A percentile compares a stretch with the other conserved stretches of the same genome.
Conservation (phyloP, 116 monocot genomes). For the Thalassia testudinum region DNA sequence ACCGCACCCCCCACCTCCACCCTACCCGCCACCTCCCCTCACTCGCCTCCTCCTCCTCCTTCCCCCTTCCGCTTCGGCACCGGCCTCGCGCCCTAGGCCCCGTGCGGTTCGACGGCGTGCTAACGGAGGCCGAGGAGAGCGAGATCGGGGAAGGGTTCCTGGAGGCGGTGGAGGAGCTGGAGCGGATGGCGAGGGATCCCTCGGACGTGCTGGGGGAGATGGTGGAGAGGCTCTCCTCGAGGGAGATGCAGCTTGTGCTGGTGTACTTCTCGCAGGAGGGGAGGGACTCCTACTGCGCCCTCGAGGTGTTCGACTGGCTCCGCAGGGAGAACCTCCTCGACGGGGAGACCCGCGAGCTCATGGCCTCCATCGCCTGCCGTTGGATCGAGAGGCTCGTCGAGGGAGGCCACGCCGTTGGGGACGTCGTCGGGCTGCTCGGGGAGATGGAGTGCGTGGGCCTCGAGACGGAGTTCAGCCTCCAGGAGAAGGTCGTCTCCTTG, state of each 20-base stretch:
- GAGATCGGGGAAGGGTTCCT: constrained; percentile 52
- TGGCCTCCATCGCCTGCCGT: constrained; percentile 79
- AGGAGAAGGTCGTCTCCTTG: constrained; percentile 78
- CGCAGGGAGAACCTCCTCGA: constrained; percentile 70
- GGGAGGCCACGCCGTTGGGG: constrained; percentile 26
- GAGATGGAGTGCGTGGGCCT: constrained; percentile 93
- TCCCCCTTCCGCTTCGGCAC: too few species aligned
- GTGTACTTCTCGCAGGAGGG: constrained; percentile 94
- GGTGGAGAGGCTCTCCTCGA: constrained; percentile 50
- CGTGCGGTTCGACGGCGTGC: constrained; percentile 17
- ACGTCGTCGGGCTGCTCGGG: constrained; percentile 71
- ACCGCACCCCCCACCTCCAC: too few species aligned
- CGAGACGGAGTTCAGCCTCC: constrained; percentile 73
- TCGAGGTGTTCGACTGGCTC: constrained; percentile 91
- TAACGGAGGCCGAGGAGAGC: constrained; percentile 21
- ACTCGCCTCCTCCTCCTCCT: too few species aligned
- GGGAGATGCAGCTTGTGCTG: constrained; percentile 80
- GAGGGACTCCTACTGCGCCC: constrained; percentile 77
- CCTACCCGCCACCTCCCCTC: too few species aligned
- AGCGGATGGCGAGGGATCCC: constrained; percentile 64
- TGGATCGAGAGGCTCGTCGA: constrained; percentile 75
- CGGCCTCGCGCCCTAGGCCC: constrained; percentile 6
- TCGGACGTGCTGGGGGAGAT: constrained; percentile 51
- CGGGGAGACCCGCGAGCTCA: constrained; percentile 87
- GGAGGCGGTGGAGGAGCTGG: constrained; percentile 68